Base-by-base conservation (phyloP, 192 early-diverging fungal species). In the Coemansia sp. region DNA sequence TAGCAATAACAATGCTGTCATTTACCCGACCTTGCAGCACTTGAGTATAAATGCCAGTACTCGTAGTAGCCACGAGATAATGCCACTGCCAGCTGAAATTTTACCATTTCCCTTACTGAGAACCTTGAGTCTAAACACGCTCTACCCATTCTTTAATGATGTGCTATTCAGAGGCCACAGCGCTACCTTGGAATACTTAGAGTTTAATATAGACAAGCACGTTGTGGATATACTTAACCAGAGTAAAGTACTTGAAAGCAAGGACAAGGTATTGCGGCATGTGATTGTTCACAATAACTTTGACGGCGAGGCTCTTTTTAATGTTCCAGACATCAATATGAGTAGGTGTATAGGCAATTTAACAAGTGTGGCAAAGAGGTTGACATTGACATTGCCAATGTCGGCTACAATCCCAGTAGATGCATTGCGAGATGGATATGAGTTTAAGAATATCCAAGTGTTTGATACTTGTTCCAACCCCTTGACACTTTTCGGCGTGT, bases 161-260 rank as follows among this genome's bases (percentile, higher is more conserved):
- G 55, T 58, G 15, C 53, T 67, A 25, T 59, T 67, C 23, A 50
- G 53, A 23, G 66, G 66, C 2, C 59, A 67, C 37, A 32, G 25
- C 31, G 50, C 39, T 3, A 59, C 66, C 14, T 25, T 67, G 15
- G 66, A 67, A 17, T 58, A 58, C 42, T 27, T 67, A 10, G 2
- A 11, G 19, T 38, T 61, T n/a, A 1, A 23, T 3, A 9, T 61
- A 12, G 59, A 61, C 59, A 9, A n/a, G 9, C 10, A 34, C 17
- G 9, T 39, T 21, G 59, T 39, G 14, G 21, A 39, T 19, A 39
- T 61, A 5, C 34, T 61, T 12, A 37, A 23, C n/a, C 9, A 8
- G 11, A 39, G 37, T 3, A 36, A 9, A 17, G 59, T 23, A 39
- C 37, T 61, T 61, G n/a, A 23, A 8, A 4, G 36, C 36, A 38